These are phyloP conservation scores for slime mould (Dictyostelium discoideum) DNA, from an alignment of 78 protist genomes.

Conservation along the genomic window DNA sequence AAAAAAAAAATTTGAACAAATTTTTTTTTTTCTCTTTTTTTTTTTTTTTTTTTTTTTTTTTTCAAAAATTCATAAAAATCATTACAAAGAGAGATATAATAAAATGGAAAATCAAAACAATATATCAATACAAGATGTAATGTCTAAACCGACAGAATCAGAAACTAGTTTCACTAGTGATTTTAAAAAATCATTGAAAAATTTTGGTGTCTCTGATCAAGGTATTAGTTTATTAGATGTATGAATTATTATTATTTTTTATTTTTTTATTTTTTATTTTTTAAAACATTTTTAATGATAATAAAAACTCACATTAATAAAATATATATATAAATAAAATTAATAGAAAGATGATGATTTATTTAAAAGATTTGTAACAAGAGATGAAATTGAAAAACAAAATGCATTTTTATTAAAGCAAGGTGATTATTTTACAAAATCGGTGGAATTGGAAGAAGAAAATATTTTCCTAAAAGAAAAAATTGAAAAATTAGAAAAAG, in stretches of 20 bases:
- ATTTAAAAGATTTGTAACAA: not conserved
- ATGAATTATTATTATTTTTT: not conserved
- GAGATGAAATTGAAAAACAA: constrained; percentile 23
- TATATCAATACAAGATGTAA: not conserved
- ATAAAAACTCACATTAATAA: not conserved
- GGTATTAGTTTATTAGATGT: constrained; percentile 1
- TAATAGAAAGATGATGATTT: not conserved
- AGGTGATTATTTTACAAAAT: constrained; percentile 22
- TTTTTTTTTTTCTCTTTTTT: too few relatives aligned
- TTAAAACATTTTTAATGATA: too few relatives aligned
- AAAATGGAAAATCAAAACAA: too few relatives aligned
- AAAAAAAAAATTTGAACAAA: too few relatives aligned
- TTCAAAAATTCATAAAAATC: too few relatives aligned
- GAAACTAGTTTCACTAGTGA: not conserved
- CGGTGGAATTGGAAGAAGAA: constrained; percentile 18
- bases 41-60: too few relatives aligned
- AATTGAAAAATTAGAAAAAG: not conserved
- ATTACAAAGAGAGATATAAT: not conserved
- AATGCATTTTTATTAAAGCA: constrained; percentile 3
- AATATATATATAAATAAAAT: not conserved
- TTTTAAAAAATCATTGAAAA: not conserved
- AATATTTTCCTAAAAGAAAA: not conserved
- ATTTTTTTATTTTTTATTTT: too few relatives aligned
- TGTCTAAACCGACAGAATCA: not conserved
- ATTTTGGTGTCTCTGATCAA: constrained; percentile 1